These are phyloP conservation scores for Ustilago crameri DNA, from an alignment of 1,284 basidiomycete species.

Conservation along the genomic window DNA sequence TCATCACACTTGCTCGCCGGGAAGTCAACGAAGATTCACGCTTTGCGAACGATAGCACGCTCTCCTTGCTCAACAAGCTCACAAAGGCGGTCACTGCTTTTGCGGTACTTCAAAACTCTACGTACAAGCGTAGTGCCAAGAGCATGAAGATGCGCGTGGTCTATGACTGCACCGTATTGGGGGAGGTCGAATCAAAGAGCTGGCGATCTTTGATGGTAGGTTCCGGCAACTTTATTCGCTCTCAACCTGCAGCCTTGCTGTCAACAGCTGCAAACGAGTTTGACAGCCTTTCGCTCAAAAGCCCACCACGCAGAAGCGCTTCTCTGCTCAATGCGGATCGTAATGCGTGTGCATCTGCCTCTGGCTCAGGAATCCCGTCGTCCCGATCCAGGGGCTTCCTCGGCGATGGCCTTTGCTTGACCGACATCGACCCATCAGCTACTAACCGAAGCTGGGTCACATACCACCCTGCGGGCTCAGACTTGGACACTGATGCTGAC, in stretches of 20 bases:
- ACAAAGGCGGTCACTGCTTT: constrained; percentile 72
- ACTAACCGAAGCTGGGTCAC: not conserved
- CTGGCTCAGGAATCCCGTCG: constrained; percentile 4
- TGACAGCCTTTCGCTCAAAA: constrained; percentile 24
- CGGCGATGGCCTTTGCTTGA: constrained; percentile 50
- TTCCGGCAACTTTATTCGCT: constrained; percentile 47
- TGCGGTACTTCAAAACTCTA: constrained; percentile 71
- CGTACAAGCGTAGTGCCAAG: constrained; percentile 68
- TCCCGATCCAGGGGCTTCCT: constrained; percentile 39
- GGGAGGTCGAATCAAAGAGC: constrained; percentile 65
- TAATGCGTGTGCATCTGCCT: constrained; percentile 1
- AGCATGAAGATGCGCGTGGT: constrained; percentile 69
- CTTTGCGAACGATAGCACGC: constrained; percentile 63
- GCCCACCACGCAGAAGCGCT: constrained; percentile 22
- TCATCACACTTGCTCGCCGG: constrained; percentile 71
- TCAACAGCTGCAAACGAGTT: constrained; percentile 21
- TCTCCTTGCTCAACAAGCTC: constrained; percentile 58
- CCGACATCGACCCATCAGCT: constrained; percentile 29
- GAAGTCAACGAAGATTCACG: constrained; percentile 68
- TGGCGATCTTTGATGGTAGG: constrained; percentile 58
- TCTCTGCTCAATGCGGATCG: constrained; percentile 18
- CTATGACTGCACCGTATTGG: constrained; percentile 71
- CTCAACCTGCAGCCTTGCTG: constrained; percentile 16
- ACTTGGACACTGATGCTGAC: constrained; percentile 9
- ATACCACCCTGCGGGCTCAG: constrained; percentile 2